Evolutionary conservation across 2,329 filamentous ascomycete genomes (phyloP), one percentile per base, ranked within the genome.

Genomic region (Paracamarosporium sp.): DNA sequence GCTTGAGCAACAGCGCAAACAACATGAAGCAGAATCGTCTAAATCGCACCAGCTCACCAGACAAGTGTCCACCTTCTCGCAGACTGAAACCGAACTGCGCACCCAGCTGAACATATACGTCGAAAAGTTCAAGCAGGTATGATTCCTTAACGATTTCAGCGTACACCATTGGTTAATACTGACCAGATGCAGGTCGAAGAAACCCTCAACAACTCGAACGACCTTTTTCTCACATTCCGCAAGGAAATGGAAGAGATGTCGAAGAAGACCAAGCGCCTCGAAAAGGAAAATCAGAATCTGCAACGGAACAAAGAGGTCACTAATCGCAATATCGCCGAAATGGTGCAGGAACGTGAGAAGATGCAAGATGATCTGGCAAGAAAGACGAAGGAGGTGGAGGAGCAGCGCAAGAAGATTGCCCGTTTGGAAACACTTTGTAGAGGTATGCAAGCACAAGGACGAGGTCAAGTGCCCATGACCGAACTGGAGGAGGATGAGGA

Each of bases 211-310:
- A 98, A 97, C 76, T 97, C 92, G 78, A 98, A 98, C 81, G 95
- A 98, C 75, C 83, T 98, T 53, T 98, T 98, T 78, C 82, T 97
- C 66, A 97, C 95, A 0, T 98, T 98, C 79, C 88, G 94, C 53
- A 97, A 97, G 80, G 95, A 98, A 79, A 98, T 98, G 93, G 95
- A 98, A 79, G 95, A 98, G 73, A 98, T 98, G 93, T 97, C 93
- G 0, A 97, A 97, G 81, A 98, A 98, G 81, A 97, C 94, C 5
- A 97, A 97, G 79, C 89, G 93, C 25, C 83, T 99, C 52, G 95
- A 99, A 77, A 97, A 97, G 79, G 95, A 99, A 73, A 98, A 99
- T 70, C 90, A 95, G 68, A 90, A 87, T 17, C 85, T 97, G 50
- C 96, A 92, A 65, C 88, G 94, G 55, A 97, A 97, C 78, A 94